A percentile compares a stretch with the other conserved stretches of the same genome.
Evolutionary conservation across 208 protist species (phyloP).

Genomic region (Naegleria lovaniensis): DNA sequence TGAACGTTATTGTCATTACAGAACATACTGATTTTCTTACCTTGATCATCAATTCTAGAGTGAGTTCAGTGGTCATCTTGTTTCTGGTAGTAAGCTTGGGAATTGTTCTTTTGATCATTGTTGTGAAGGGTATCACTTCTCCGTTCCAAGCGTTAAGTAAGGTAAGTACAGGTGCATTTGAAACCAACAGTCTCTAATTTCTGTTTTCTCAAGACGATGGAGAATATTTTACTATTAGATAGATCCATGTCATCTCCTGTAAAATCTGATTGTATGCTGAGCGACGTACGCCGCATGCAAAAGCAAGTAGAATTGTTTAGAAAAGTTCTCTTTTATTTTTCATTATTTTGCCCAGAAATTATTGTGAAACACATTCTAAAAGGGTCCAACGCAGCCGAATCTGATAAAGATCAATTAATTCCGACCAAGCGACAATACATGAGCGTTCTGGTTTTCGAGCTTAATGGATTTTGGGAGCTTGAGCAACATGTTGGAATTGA

Average conservation of each 20-base stretch:
- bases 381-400: too few species aligned
- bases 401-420: neutral
- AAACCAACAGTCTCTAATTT: too few species aligned
- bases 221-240: neutral
- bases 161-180: neutral
- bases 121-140: neutral
- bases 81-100: neutral
- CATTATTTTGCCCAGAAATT: neutral
- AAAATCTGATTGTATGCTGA: neutral
- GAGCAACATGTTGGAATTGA: neutral
- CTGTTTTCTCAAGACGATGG: neutral
- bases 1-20: neutral
- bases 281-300: neutral
- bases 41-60: neutral
- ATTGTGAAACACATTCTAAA: neutral
- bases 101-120: neutral
- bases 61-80: neutral
- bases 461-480: neutral
- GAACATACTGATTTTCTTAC: neutral
- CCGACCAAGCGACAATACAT: neutral
- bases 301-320: neutral
- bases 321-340: neutral
- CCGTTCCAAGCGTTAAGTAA: neutral
- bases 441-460: neutral
- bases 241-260: neutral